Base-by-base conservation (phyloP, 2,329 filamentous ascomycete species). In the Ceratocystis cacaofunesta region DNA sequence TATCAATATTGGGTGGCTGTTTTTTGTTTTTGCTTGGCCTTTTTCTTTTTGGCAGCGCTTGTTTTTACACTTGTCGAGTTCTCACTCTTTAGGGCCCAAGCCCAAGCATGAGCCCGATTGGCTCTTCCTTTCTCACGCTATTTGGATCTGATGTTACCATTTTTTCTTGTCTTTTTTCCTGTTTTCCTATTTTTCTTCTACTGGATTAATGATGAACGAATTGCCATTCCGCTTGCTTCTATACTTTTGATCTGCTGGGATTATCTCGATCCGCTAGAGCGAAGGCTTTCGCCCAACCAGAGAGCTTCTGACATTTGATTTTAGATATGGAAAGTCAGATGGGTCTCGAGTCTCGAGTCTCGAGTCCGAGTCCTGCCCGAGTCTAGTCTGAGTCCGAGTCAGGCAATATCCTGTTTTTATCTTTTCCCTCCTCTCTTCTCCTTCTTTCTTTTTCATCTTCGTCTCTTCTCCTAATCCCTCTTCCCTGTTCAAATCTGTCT, bases 1-100 rank as follows among this genome's bases (percentile, higher is more conserved):
- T 25, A 10, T 52, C 22, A 22, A 10, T 8, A 22, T 12, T 52
- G 8, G 17, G 17, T 10, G 17, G 17, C 8, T 19, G 8, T 17
- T 43, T 61, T 61, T 61, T 15, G 19, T 41, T 43, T 25, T 61
- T 43, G 4, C 12, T 41, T 19, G 6, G 3, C 2, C 19, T 43
- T 43, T 19, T 30, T 57, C n/a, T 57, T 7, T 6, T 28, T 28
- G 8, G 10, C 5, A 57, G 52, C 52, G 52, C 28, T 57, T 12
- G 12, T 32, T 57, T 57, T 30, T 57, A 57, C 32, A 57, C 28
- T 57, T 57, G 52, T 57, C 52, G 52, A 30, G 52, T 57, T 57
- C 52, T 57, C 52, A 57, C 52, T 57, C 52, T n/a, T 4, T 41
- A 15, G 36, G 36, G 36, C 36, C 36, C 36, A 12, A 41, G 36